A percentile compares a stretch with the other conserved stretches of the same genome.
These are phyloP conservation scores for Amylocarpus encephaloides DNA, from an alignment of 2,329 filamentous ascomycete genomes.

Conservation along the genomic window DNA sequence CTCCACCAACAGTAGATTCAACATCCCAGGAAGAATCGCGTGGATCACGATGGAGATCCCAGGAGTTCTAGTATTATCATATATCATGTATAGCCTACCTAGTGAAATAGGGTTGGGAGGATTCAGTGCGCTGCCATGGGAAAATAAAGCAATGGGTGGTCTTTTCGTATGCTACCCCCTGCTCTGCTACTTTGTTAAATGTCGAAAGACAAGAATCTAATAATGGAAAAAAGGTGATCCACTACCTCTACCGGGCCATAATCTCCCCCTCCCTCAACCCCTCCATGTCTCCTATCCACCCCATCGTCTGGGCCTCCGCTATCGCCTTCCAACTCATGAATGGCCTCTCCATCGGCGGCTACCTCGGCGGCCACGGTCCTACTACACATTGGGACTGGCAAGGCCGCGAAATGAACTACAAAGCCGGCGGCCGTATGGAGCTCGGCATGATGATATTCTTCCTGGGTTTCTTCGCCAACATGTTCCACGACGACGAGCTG, in stretches of 20 bases:
- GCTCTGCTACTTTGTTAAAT: not conserved
- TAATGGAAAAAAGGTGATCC: slow-evolving; percentile 50
- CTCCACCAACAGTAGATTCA: slow-evolving; percentile 65
- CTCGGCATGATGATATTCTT: slow-evolving; percentile 70
- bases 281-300: slow-evolving; percentile 86
- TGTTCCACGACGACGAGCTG: slow-evolving; percentile 83
- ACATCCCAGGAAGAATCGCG: slow-evolving; percentile 79
- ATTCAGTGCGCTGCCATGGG: slow-evolving; percentile 60
- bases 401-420: slow-evolving; percentile 31
- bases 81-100: slow-evolving; percentile 68
- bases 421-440: slow-evolving; percentile 39
- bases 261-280: slow-evolving; percentile 78
- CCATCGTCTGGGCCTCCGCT: slow-evolving; percentile 58
- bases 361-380: slow-evolving; percentile 75
- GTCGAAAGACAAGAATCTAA: not conserved
- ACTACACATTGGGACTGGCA: slow-evolving; percentile 50
- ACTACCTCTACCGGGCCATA: slow-evolving; percentile 87
- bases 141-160: slow-evolving; percentile 68
- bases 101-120: slow-evolving; percentile 49
- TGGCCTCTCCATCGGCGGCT: slow-evolving; percentile 69
- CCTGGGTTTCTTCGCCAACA: slow-evolving; percentile 70
- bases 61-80: slow-evolving; percentile 70
- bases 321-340: slow-evolving; percentile 74
- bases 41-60: slow-evolving; percentile 88
- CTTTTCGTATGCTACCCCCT: slow-evolving; percentile 44